These are phyloP conservation scores for Roridomyces roridus DNA, from an alignment of 768 basidiomycete genomes.

Conservation along the genomic window DNA sequence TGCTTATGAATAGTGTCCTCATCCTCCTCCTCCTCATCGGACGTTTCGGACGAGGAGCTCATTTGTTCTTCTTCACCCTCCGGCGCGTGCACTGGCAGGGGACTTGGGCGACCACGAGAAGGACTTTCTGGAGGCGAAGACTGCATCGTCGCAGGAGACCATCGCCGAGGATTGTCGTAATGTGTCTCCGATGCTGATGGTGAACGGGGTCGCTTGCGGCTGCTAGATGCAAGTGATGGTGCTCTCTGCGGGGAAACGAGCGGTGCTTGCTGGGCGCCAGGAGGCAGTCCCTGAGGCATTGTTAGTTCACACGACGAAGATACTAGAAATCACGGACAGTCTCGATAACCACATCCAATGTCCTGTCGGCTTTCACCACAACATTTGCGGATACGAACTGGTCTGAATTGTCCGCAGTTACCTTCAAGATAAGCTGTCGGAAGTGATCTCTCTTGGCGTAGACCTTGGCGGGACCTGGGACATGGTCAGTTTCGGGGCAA, in stretches of 20 bases:
- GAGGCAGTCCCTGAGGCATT: conserved; percentile 8
- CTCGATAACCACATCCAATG: conserved; percentile 65
- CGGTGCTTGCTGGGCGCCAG: neutral
- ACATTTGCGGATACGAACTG: conserved; percentile 64
- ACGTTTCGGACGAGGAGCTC: conserved; percentile 33
- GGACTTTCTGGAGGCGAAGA: conserved; percentile 15
- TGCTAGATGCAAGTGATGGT: neutral
- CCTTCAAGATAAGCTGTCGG: conserved; percentile 70
- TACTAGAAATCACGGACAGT: conserved; percentile 43
- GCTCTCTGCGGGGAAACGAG: neutral
- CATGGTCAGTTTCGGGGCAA: conserved; percentile 9
- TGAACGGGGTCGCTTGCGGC: conserved; percentile 18
- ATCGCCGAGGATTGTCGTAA: conserved; percentile 2
- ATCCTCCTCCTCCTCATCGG: conserved; percentile 44
- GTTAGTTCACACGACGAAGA: neutral
- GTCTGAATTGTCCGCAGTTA: conserved; percentile 57
- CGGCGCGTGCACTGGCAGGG: neutral
- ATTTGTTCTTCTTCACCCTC: neutral
- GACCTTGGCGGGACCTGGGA: conserved; percentile 68
- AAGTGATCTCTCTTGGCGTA: conserved; percentile 73
- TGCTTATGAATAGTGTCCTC: conserved; percentile 47
- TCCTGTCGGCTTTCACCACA: conserved; percentile 56
- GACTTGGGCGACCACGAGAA: neutral
- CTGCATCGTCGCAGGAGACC: conserved; percentile 9
- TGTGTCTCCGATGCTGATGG: conserved; percentile 9